Evolutionary conservation across 2,329 filamentous ascomycete genomes (phyloP), one percentile per base, ranked within the genome.

Genomic region (Hypocrella siamensis): DNA sequence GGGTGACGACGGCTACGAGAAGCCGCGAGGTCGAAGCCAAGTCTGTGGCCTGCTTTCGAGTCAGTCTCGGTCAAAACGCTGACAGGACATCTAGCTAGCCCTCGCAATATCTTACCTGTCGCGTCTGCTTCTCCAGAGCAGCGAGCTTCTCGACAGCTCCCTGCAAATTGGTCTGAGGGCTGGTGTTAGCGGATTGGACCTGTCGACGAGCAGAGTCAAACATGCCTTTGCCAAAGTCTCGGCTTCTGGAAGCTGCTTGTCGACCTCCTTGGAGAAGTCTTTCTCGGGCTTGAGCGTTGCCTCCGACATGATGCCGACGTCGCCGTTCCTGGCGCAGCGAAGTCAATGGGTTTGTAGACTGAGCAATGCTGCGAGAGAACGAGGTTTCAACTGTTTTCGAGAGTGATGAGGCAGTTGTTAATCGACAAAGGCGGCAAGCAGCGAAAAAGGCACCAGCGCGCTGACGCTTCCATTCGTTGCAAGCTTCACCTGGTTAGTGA

Each of bases 261-360:
- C 86, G 50, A 83, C 84, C 61, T 96, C 86, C 64, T 93, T 93
- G 52, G 82, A 79, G 73, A 82, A 94, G 75, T 98, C 90, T 79
- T 93, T 94, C 68, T 98, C 90, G 51, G 88, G 83, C 73, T 92
- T 93, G 58, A 90, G 60, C 50, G 70, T 60, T 58, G 75, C 75
- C 60, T 85, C 81, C 49, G 85, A 80, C 85, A 93, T 93, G 53
- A 34, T 53, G 44, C 37, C 34, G 36, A 27, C 19, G 29, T 30
- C 19, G 17, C 24, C 31, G n/a, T 26, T 4, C 9, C 9, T 26
- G 25, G n/a, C 9, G 5, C 7, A 3, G 9, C 25, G 7, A n/a
- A n/a, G n/a, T 12, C 25, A 3, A 26, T 12, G 6, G n/a, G 7
- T 26, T 14, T 7, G 11, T 7, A 14, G n/a, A 26, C 15, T 10